Conservation (phyloP, 257 asterid genomes). For the Misopates orontium region DNA sequence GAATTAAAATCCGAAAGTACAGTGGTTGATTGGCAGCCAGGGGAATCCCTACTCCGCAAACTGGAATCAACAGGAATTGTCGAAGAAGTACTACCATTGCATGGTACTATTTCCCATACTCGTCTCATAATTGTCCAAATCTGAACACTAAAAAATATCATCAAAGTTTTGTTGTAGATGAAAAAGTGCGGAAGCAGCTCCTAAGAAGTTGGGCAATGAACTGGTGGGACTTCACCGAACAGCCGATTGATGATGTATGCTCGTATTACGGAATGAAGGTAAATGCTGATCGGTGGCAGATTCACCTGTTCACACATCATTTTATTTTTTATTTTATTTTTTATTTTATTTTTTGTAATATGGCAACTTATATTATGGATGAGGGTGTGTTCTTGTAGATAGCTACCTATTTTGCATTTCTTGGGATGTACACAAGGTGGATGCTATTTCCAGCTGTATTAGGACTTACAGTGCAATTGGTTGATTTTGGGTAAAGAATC, state of each 20-base stretch:
- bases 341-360: neutral
- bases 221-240: constrained; percentile 78
- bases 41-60: constrained; percentile 61
- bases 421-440: constrained; percentile 96
- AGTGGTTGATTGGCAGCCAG: constrained; percentile 64
- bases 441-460: constrained; percentile 85
- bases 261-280: constrained; percentile 90
- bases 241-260: constrained; percentile 92
- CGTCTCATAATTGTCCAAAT: constrained; percentile 22
- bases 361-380: neutral
- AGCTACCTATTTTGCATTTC: constrained; percentile 86
- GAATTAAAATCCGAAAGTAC: constrained; percentile 40
- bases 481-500: constrained; percentile 77
- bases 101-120: constrained; percentile 51
- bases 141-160: constrained; percentile 7
- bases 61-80: constrained; percentile 60
- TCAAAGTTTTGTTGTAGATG: constrained; percentile 51
- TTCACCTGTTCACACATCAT: neutral
- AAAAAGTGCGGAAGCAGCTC: constrained; percentile 73
- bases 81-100: constrained; percentile 87
- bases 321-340: constrained; percentile 19
- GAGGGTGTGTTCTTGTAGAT: constrained; percentile 44
- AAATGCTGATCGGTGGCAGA: constrained; percentile 1
- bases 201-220: constrained; percentile 92
- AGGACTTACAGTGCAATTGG: constrained; percentile 71